Evolutionary conservation across 148 eudicot species (phyloP), one percentile per base, ranked within the genome.

Genomic region (Linanthus parryae): DNA sequence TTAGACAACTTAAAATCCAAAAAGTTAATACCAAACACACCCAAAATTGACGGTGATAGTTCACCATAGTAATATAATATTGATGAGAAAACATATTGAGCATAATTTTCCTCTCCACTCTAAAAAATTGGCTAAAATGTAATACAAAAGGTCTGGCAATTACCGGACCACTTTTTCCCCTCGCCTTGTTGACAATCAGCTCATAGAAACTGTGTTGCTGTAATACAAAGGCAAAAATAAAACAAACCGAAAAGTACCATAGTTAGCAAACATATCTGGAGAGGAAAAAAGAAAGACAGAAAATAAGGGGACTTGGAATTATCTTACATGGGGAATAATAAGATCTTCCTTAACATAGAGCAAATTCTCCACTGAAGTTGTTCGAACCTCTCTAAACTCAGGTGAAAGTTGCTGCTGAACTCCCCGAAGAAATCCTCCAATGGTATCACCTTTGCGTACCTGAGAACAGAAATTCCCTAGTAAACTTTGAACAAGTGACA

Each of bases 121-220:
- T n/a, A n/a, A n/a, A n/a, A n/a, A n/a, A n/a, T n/a, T n/a, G n/a
- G n/a, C n/a, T n/a, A n/a, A n/a, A n/a, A 41, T 20, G 27, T 21
- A 14, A 44, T 24, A 19, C 15, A 24, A 56, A 47, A 51, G 50
- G 14, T 5, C 13, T 27, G 50, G 66, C 53, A 44, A 55, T 72
- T 79, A 91, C 98, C 84, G 98, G 98, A 43, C 98, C 98, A 79
- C 98, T 91, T 71, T 91, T 91, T 54, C 98, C 98, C 74, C 98
- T 74, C 7, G 98, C 98, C 79, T 91, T 91, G 86, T 91, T 91
- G 30, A 84, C 74, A 54, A 91, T 91, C 75, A 91, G 76, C 72
- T 91, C 98, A 71, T 91, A 83, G 68, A 91, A 91, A 69, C 94
- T 91, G 76, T 91, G 87, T 86, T 91, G 98, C 98, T 91, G 79